Base-by-base conservation (phyloP, 2,329 filamentous ascomycete genomes). In the Colletotrichum sublineola region DNA sequence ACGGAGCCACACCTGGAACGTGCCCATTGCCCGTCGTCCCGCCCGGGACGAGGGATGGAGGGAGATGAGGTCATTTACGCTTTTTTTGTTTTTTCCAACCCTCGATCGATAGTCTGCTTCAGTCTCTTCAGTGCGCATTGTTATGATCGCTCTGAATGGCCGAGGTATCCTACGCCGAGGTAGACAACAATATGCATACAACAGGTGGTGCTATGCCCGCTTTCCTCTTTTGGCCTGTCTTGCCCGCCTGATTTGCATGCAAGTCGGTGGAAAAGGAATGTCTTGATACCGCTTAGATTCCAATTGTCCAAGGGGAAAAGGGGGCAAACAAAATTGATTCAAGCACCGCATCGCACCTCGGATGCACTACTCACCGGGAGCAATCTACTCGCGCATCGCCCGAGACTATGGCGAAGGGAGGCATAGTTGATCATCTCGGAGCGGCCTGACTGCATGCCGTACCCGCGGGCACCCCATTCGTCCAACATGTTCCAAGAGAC, bases 381-480 rank as follows among this genome's bases (percentile, higher is more conserved):
- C 66, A 53, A 69, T 67, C 68, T 73, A 71, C 68, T 52, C 67
- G 71, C 63, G 46, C 68, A 52, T 29, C 63, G 71, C 57, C 57
- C 50, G 46, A 68, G 44, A 44, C n/a, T 56, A 68, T 71, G 57
- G 70, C 50, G 55, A 53, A 62, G 55, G 36, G 48, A 40, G 36
- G 48, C 67, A 58, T 62, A 62, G 53, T 67, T 60, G 69, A 71
- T 63, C 57, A 57, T 73, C 67, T 73, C 71, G 67, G 68, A 46
- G 67, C 61, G 44, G 69, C 66, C 66, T 64, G 66, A 29, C 48
- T 71, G 71, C 71, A 71, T 73, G 48, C 63, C 68, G 56, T 40
- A 71, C 61, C 71, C 71, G 56, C 71, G 46, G 62, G 29, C 55
- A 55, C 46, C 71, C 52, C 20, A 73, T 73, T 73, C 67, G 71